These are phyloP conservation scores for Tolypocladium sp. DNA, from an alignment of 2,329 filamentous ascomycete species.

Conservation along the genomic window DNA sequence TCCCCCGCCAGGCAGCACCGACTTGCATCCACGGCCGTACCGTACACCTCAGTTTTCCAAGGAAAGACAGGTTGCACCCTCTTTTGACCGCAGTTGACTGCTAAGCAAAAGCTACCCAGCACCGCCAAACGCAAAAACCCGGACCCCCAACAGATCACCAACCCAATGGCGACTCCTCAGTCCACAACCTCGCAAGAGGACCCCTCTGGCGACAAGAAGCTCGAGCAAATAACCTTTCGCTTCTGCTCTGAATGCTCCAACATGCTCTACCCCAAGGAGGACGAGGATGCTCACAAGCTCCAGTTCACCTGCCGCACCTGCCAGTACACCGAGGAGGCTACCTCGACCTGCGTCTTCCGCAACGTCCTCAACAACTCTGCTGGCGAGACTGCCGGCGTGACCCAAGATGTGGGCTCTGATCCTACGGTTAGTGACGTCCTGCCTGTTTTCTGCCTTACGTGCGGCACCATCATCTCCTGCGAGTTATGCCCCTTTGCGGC, in stretches of 20 bases:
- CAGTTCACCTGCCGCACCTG: slow-evolving; percentile 96
- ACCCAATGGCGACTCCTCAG: slow-evolving; percentile 47
- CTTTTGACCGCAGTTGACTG: background rate
- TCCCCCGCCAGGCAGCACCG: background rate
- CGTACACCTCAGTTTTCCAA: background rate
- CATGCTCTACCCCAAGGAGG: slow-evolving; percentile 95
- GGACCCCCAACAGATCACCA: slow-evolving; percentile 1
- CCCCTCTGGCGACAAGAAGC: slow-evolving; percentile 36
- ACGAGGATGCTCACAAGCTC: slow-evolving; percentile 71
- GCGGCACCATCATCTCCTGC: slow-evolving; percentile 35
- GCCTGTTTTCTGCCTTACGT: slow-evolving; percentile 34
- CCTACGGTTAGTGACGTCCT: slow-evolving; percentile 80
- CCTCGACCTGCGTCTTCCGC: slow-evolving; percentile 87
- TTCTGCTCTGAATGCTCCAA: slow-evolving; percentile 99
- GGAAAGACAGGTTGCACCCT: background rate
- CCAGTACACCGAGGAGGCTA: slow-evolving; percentile 79
- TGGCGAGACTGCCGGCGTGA: slow-evolving; percentile 93
- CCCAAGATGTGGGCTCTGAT: slow-evolving; percentile 93
- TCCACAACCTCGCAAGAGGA: slow-evolving; percentile 36
- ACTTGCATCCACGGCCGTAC: background rate
- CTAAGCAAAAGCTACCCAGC: background rate
- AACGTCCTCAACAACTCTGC: slow-evolving; percentile 87
- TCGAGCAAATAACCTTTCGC: slow-evolving; percentile 85
- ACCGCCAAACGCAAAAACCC: background rate
- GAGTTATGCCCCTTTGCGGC: slow-evolving; percentile 23